A percentile compares a stretch with the other conserved stretches of the same genome.
These are phyloP conservation scores for Coemansia sp. DNA, from an alignment of 192 early-diverging fungal genomes.

Conservation along the genomic window DNA sequence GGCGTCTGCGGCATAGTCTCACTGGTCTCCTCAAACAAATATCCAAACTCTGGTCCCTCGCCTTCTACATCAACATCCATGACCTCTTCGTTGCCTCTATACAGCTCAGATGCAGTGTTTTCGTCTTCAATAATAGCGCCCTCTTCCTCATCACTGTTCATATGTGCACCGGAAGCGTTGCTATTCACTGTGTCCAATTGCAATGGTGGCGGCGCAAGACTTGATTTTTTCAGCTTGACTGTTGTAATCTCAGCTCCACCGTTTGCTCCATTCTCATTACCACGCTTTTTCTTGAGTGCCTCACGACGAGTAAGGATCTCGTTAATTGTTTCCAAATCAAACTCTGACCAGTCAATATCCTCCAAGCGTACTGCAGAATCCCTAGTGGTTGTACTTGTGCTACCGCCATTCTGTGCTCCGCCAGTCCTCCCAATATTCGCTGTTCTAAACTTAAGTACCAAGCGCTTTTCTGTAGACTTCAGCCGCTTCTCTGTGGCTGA, in stretches of 20 bases:
- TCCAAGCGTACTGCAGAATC: slow-evolving; percentile 15
- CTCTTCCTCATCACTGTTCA: neutral
- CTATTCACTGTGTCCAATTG: slow-evolving; percentile 12
- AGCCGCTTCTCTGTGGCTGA: slow-evolving; percentile 1
- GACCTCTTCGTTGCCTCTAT: slow-evolving; percentile 8
- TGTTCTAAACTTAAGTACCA: slow-evolving; percentile 42
- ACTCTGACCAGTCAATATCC: slow-evolving; percentile 54
- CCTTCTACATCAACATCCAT: slow-evolving; percentile 44
- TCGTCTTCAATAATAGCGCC: neutral
- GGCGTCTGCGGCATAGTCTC: slow-evolving; percentile 27
- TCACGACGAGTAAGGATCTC: slow-evolving; percentile 43
- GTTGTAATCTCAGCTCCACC: slow-evolving; percentile 12
- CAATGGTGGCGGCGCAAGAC: slow-evolving; percentile 44
- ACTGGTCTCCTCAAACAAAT: slow-evolving; percentile 37
- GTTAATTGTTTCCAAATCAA: slow-evolving; percentile 46
- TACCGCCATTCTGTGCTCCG: neutral
- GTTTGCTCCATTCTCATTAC: slow-evolving; percentile 2
- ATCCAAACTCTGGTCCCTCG: slow-evolving; percentile 45
- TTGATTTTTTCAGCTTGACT: slow-evolving; percentile 44
- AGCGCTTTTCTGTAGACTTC: slow-evolving; percentile 25
- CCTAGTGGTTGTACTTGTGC: neutral
- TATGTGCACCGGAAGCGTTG: neutral
- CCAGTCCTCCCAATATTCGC: neutral
- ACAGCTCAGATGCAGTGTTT: slow-evolving; percentile 5
- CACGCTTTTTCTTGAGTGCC: slow-evolving; percentile 26